Percentiles rank a stretch among this genome's conserved stretches.
Conservation (phyloP, 2,329 filamentous ascomycete species). For the Akanthomyces uredinophilus region DNA sequence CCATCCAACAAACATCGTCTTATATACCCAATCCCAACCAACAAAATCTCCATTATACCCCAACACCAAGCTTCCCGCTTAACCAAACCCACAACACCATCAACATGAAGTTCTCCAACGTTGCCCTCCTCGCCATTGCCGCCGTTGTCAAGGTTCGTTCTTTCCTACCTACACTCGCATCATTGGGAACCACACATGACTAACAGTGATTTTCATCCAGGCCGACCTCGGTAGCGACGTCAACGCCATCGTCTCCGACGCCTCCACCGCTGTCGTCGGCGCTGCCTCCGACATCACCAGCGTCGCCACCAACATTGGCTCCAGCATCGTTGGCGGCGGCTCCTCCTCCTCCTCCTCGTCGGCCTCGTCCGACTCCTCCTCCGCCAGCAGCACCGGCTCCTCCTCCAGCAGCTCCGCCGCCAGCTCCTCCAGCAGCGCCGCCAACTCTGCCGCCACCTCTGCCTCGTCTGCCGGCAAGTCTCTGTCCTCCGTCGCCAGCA, state of each 20-base stretch:
- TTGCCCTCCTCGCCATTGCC: slow-evolving; percentile 28
- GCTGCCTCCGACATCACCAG: slow-evolving; percentile 13
- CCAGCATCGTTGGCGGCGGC: slow-evolving; percentile 14
- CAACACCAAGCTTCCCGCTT: slow-evolving; percentile 7
- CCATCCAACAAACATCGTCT: neutral
- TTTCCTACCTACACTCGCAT: too few relatives aligned
- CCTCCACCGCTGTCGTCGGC: slow-evolving; percentile 15
- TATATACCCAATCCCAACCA: neutral
- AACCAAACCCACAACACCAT: slow-evolving; percentile 15
- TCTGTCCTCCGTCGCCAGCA: neutral
- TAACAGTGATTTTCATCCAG: neutral
- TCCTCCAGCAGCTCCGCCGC: slow-evolving; percentile 16
- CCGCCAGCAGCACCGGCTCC: slow-evolving; percentile 14
- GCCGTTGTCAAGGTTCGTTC: slow-evolving; percentile 28
- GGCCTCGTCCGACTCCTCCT: too few relatives aligned
- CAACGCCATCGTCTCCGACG: slow-evolving; percentile 13
- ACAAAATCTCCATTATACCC: neutral
- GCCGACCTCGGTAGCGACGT: slow-evolving; percentile 18
- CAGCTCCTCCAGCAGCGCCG: slow-evolving; percentile 17
- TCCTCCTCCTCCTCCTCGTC: slow-evolving; percentile 19
- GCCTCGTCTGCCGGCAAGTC: slow-evolving; percentile 16
- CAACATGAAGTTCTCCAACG: slow-evolving; percentile 34
- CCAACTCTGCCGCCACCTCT: slow-evolving; percentile 21
- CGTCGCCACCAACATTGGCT: slow-evolving; percentile 4
- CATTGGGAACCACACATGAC: too few relatives aligned